Base-by-base conservation (phyloP, 1,139 yeast genomes). In the Hanseniaspora gamundiae region DNA sequence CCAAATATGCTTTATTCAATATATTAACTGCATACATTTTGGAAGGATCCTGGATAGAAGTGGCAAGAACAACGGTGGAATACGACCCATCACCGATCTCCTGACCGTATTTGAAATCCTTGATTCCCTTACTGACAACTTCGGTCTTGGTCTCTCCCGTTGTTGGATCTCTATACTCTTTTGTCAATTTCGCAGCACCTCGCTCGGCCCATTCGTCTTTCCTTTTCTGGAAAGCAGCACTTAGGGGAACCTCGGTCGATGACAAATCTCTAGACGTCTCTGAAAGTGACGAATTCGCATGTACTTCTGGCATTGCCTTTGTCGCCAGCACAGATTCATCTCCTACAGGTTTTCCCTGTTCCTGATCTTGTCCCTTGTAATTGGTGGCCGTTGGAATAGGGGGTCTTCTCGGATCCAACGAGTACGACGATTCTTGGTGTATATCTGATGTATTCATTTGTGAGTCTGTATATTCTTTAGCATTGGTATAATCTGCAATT, bases 41-140 rank as follows among this genome's bases (percentile, higher is more conserved):
- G 31, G 67, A 66, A 30, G 75, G 73, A 22, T 60, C 64, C 43
- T 70, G 73, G 30, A 67, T 57, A 50, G 83, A 86, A 1, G 79
- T 69, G 1, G 87, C 93, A 38, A 81, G 66, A 50, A 73, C 68
- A 6, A 83, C 94, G 0, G 86, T 81, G 4, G 88, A 80, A 57
- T 82, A 83, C 0, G 91, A 81, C 2, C 94, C 94, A 59, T 80
- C 88, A 14, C 94, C 94, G 30, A 83, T 66, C 29, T 74, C 74
- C 41, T 78, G 74, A 2, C 88, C 88, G 50, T 82, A 72, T 52
- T 74, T 78, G 57, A 81, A 83, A 59, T 83, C 91, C 45, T 72
- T 71, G 16, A 80, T 82, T 13, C 83, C 68, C 50, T 69, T 69
- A 43, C 65, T 64, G 2, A 77, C 67, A 5, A 76, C 60, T 43